Evolutionary conservation across 2,329 filamentous ascomycete species (phyloP).

Genomic region (Furcasterigmium sp.): DNA sequence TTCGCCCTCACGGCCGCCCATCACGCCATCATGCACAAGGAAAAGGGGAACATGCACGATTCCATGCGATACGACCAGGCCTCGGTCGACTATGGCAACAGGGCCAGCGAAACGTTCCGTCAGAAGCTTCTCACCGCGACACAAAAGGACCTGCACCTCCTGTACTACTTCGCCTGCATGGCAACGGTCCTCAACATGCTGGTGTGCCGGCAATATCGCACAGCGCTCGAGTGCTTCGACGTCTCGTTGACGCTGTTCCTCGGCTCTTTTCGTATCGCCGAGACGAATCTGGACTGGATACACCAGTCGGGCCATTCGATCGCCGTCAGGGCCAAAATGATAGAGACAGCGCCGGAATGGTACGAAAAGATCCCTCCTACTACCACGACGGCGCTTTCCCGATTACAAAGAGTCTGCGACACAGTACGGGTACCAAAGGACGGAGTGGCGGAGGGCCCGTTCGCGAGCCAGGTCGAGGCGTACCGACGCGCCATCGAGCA

Average conservation of each 20-base stretch:
- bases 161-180: constrained; percentile 6
- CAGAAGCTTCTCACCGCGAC: constrained; percentile 16
- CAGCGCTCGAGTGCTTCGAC: constrained; percentile 3
- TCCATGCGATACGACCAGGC: constrained; percentile 1
- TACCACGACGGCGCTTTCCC: neutral
- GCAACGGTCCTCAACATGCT: constrained; percentile 1
- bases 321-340: neutral
- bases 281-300: constrained; percentile 1
- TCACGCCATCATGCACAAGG: neutral
- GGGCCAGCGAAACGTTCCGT: constrained; percentile 7
- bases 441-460: neutral
- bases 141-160: constrained; percentile 16
- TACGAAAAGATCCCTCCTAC: neutral
- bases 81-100: constrained; percentile 3
- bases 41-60: neutral
- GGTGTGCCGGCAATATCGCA: neutral
- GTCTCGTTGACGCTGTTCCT: constrained; percentile 3
- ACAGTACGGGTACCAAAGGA: neutral
- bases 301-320: neutral
- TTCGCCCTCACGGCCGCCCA: constrained; percentile 2
- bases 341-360: neutral
- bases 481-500: constrained; percentile 1
- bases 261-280: neutral
- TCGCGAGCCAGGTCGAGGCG: neutral
- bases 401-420: neutral